Percentiles rank a stretch among this genome's conserved stretches.
These are phyloP conservation scores for Malassezia japonica DNA, from an alignment of 1,284 basidiomycete species.

Conservation along the genomic window DNA sequence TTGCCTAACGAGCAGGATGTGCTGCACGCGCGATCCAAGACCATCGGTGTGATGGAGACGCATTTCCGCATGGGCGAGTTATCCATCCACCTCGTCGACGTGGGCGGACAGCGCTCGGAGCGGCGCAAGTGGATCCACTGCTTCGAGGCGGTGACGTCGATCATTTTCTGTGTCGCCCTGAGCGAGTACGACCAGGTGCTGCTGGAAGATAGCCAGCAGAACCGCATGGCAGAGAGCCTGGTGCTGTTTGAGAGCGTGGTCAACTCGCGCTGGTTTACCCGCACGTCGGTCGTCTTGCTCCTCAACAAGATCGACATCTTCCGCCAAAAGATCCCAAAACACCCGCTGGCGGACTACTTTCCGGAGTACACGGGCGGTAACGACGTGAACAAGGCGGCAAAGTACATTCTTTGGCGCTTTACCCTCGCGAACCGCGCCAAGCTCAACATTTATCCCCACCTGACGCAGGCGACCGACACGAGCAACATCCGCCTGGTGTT, in stretches of 20 bases:
- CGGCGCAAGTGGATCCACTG: slow-evolving; percentile 48
- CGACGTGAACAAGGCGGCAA: slow-evolving; percentile 94
- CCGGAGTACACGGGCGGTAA: slow-evolving; percentile 81
- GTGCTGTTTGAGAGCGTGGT: slow-evolving; percentile 90
- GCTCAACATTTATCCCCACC: slow-evolving; percentile 43
- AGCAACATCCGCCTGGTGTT: slow-evolving; percentile 75
- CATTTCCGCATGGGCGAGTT: slow-evolving; percentile 51
- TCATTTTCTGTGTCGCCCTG: slow-evolving; percentile 47
- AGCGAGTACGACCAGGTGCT: slow-evolving; percentile 42
- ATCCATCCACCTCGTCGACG: slow-evolving; percentile 45
- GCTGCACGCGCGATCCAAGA: slow-evolving; percentile 77
- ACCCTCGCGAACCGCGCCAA: slow-evolving; percentile 74
- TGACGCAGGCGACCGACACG: slow-evolving; percentile 58
- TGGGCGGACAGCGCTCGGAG: slow-evolving; percentile 43
- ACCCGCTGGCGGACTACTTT: slow-evolving; percentile 76
- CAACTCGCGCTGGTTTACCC: slow-evolving; percentile 81
- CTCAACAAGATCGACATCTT: slow-evolving; percentile 94
- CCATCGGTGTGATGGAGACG: slow-evolving; percentile 85
- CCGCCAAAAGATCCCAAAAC: slow-evolving; percentile 69
- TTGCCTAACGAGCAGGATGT: slow-evolving; percentile 82
- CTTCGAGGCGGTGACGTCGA: slow-evolving; percentile 42
- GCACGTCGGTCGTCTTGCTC: slow-evolving; percentile 71
- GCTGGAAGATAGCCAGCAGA: slow-evolving; percentile 52
- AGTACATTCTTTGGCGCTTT: slow-evolving; percentile 94
- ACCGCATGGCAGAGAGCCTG: slow-evolving; percentile 88